Percentiles rank a stretch among this genome's conserved stretches.
Conservation (phyloP, 495 filamentous ascomycete species). For the Chaetomium tenue region DNA sequence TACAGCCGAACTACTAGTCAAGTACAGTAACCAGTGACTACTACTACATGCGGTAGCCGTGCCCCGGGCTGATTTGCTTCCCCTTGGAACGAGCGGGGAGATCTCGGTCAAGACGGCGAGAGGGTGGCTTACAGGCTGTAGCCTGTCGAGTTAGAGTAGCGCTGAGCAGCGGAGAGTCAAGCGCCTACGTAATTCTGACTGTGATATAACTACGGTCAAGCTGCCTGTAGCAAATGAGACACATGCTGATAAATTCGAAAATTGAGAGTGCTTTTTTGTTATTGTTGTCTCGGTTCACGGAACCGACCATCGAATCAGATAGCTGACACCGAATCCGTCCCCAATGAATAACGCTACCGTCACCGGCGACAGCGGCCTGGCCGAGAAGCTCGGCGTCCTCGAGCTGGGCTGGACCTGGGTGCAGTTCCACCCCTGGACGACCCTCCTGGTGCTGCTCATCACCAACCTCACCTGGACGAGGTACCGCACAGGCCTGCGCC, state of each 20-base stretch:
- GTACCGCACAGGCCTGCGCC: not conserved
- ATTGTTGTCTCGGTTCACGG: not conserved
- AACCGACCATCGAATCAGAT: not conserved
- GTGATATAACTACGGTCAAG: not conserved
- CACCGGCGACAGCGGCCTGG: not conserved
- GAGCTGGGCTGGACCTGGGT: not conserved
- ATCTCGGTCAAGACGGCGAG: not conserved
- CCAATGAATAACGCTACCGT: not conserved
- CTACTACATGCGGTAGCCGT: not conserved
- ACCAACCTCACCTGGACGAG: constrained; percentile 3
- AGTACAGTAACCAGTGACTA: no score
- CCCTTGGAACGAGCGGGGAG: not conserved
- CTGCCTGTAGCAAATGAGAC: not conserved
- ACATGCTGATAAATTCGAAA: not conserved
- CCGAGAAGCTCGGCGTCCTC: not conserved
- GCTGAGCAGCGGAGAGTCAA: no score
- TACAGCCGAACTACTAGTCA: not conserved
- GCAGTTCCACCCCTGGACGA: constrained; percentile 3
- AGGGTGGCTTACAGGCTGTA: not conserved
- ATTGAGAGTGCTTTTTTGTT: not conserved
- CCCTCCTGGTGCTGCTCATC: not conserved
- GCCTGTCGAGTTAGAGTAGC: no score
- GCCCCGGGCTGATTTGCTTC: not conserved
- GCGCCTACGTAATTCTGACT: no score
- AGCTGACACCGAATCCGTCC: no score